Evolutionary conservation across 106 monocot genomes (phyloP).

Genomic region (Narthecium ossifragum): DNA sequence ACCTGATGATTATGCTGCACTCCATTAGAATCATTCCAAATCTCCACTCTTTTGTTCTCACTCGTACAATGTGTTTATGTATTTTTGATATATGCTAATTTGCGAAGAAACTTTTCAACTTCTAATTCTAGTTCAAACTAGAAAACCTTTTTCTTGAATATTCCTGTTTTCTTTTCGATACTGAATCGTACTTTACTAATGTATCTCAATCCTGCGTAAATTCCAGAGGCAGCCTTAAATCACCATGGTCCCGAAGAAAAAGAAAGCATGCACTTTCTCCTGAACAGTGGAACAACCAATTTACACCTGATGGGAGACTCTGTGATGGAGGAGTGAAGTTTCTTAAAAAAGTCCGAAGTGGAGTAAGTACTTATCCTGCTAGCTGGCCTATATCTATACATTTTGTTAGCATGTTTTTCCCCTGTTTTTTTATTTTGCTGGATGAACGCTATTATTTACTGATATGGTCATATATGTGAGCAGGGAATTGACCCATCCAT

Average conservation of each 20-base stretch:
- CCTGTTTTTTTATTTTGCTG: neutral
- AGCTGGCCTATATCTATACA: neutral
- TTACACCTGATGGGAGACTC: conserved; percentile 64
- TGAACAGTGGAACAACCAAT: conserved; percentile 41
- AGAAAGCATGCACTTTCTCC: conserved; percentile 33
- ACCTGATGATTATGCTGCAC: too few relatives aligned
- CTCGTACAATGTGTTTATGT: neutral
- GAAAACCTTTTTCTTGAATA: too few relatives aligned
- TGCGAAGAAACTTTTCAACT: neutral
- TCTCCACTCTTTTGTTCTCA: neutral
- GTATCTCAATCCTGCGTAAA: neutral
- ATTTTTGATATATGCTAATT: neutral
- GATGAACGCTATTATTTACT: neutral
- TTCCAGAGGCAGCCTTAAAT: conserved; percentile 37
- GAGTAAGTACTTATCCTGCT: conserved; percentile 40
- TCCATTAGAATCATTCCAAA: too few relatives aligned
- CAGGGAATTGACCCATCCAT: conserved; percentile 86
- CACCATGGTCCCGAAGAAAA: conserved; percentile 53
- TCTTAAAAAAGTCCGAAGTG: conserved; percentile 84
- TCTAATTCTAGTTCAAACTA: too few relatives aligned
- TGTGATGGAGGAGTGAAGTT: conserved; percentile 64
- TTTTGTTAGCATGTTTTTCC: neutral
- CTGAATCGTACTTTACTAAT: neutral
- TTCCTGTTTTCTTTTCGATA: neutral
- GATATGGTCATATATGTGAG: conserved; percentile 6